These are phyloP conservation scores for Pleurotus ostreatus DNA, from an alignment of 768 basidiomycete species.

Conservation along the genomic window DNA sequence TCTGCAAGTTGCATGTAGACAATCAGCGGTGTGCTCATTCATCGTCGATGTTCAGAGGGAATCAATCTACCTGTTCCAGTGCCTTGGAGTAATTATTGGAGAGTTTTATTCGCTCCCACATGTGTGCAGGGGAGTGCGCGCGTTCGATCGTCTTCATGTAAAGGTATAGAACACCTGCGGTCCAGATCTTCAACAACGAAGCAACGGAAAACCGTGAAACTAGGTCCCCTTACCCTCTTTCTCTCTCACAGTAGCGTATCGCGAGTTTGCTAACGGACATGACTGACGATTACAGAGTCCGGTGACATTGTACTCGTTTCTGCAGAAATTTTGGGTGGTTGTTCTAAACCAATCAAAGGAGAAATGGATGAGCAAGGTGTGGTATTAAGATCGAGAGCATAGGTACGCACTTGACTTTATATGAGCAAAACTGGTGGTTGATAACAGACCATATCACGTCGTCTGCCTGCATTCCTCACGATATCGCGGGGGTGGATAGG, in stretches of 20 bases:
- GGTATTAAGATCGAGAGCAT: neutral
- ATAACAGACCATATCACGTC: constrained; percentile 98
- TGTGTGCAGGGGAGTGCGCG: constrained; percentile 90
- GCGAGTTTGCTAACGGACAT: constrained; percentile 96
- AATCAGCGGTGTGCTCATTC: too few relatives aligned
- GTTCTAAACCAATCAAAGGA: constrained; percentile 49
- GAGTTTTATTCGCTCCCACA: constrained; percentile 96
- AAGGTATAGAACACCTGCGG: constrained; percentile 77
- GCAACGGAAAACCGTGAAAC: constrained; percentile 1
- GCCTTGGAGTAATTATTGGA: constrained; percentile 95
- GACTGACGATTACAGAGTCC: constrained; percentile 94
- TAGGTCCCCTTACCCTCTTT: constrained; percentile 63
- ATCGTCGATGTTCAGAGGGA: neutral
- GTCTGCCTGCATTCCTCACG: constrained; percentile 76
- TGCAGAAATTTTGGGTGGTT: constrained; percentile 93
- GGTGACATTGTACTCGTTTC: constrained; percentile 98
- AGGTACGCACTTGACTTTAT: constrained; percentile 94
- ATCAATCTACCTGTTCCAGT: constrained; percentile 74
- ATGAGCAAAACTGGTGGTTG: constrained; percentile 94
- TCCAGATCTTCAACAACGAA: neutral
- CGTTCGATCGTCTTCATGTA: constrained; percentile 98
- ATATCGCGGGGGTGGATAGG: neutral
- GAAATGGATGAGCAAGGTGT: constrained; percentile 7
- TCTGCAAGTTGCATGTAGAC: constrained; percentile 40
- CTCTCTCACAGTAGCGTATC: constrained; percentile 98